Evolutionary conservation across 2,329 filamentous ascomycete genomes (phyloP).

Genomic region (Huntiella savannae): DNA sequence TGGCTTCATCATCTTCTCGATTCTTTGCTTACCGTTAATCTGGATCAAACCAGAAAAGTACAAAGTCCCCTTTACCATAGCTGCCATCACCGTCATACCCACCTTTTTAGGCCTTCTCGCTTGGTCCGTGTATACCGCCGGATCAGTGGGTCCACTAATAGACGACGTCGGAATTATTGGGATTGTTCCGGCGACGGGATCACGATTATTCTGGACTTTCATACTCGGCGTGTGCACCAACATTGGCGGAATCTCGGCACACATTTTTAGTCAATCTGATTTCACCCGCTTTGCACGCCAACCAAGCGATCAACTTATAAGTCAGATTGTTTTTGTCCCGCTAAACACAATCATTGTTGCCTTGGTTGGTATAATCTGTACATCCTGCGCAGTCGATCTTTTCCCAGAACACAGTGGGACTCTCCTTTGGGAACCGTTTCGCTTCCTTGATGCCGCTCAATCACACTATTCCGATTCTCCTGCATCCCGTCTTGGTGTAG

Average conservation of each 20-base stretch:
- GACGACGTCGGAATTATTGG: constrained; percentile 14
- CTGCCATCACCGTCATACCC: constrained; percentile 24
- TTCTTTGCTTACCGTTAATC: constrained; percentile 27
- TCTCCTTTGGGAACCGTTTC: constrained; percentile 24
- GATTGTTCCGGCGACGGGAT: constrained; percentile 11
- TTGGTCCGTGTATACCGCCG: constrained; percentile 25
- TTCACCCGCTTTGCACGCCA: constrained; percentile 16
- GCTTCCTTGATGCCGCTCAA: constrained; percentile 28
- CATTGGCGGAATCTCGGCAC: constrained; percentile 16
- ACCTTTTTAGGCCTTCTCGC: constrained; percentile 24
- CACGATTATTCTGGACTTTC: constrained; percentile 16
- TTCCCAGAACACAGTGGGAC: constrained; percentile 24
- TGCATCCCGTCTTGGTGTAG: constrained; percentile 14
- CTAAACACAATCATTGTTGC: constrained; percentile 18
- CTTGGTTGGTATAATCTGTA: constrained; percentile 21
- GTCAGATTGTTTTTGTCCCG: constrained; percentile 23
- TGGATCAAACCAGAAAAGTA: constrained; percentile 30
- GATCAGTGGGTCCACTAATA: constrained; percentile 25
- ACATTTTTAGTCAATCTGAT: constrained; percentile 17
- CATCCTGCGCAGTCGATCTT: constrained; percentile 22
- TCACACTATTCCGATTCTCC: constrained; percentile 15
- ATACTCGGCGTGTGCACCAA: constrained; percentile 17
- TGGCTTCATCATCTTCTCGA: constrained; percentile 19
- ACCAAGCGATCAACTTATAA: constrained; percentile 14
- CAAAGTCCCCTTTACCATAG: constrained; percentile 25